phyloP scores from a whole-genome alignment of 371 early-diverging fungal species.

The Mucor mucedo region DNA sequence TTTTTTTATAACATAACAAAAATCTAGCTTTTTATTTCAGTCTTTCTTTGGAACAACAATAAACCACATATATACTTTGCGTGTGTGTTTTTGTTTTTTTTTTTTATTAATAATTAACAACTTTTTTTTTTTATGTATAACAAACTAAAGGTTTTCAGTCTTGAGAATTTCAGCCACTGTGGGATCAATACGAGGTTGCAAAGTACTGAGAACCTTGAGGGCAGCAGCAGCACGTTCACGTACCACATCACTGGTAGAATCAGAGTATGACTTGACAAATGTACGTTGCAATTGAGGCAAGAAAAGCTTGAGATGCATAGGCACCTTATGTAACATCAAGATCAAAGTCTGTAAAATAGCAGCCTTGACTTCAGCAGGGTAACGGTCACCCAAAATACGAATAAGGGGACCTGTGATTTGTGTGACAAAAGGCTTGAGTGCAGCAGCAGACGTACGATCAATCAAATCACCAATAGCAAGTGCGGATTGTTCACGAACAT shows the following conservation, averaged over 20 bases:
- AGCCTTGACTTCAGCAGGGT: constrained; percentile 88
- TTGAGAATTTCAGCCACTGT: constrained; percentile 33
- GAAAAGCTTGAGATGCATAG: constrained; percentile 92
- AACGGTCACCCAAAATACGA: constrained; percentile 96
- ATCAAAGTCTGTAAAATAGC: constrained; percentile 88
- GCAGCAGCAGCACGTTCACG: constrained; percentile 85
- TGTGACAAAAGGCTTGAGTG: constrained; percentile 90
- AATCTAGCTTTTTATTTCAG: no score
- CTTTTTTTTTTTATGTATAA: not conserved
- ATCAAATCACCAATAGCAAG: constrained; percentile 84
- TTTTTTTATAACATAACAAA: no score
- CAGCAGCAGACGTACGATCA: constrained; percentile 72
- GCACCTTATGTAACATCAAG: constrained; percentile 79
- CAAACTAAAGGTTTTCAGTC: constrained; percentile 21
- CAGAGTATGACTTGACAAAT: constrained; percentile 90
- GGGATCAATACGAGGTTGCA: constrained; percentile 33
- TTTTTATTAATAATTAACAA: not conserved
- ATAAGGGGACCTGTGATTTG: constrained; percentile 97
- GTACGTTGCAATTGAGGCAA: constrained; percentile 97
- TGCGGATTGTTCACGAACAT: constrained; percentile 87
- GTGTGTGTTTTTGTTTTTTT: no score
- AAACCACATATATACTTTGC: no score
- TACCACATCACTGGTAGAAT: constrained; percentile 68
- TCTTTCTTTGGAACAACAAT: no score
- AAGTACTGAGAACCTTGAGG: constrained; percentile 47